Conservation (phyloP, 208 protist species). For the Angomonas ambiguus region DNA sequence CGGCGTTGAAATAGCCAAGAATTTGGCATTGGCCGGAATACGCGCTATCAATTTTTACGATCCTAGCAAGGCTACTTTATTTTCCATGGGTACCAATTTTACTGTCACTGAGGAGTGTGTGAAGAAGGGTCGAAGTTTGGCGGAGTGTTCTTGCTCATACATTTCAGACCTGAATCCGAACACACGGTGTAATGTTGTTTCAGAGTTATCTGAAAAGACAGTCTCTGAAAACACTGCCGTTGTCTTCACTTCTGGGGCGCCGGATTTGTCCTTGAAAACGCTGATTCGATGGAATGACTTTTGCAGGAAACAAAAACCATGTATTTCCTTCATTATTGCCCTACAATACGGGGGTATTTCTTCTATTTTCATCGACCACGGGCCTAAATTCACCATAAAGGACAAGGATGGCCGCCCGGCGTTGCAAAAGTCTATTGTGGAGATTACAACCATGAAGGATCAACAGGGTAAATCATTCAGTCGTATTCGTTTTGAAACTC, state of each 20-base stretch:
- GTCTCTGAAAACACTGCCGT: conserved; percentile 50
- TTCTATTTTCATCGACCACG: conserved; percentile 84
- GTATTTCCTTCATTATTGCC: conserved; percentile 77
- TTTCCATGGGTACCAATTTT: conserved; percentile 90
- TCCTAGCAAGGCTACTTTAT: conserved; percentile 30
- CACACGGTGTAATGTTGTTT: conserved; percentile 57
- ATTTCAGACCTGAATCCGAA: conserved; percentile 90
- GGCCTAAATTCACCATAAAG: conserved; percentile 62
- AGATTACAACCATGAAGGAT: neutral
- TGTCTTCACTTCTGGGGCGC: conserved; percentile 72
- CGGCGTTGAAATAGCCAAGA: conserved; percentile 91
- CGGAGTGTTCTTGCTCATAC: conserved; percentile 51
- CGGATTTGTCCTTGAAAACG: conserved; percentile 57
- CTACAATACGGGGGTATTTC: conserved; percentile 62
- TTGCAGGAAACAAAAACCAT: conserved; percentile 47
- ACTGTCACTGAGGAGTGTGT: conserved; percentile 68
- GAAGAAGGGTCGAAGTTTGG: conserved; percentile 39
- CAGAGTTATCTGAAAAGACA: conserved; percentile 44
- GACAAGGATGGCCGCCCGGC: conserved; percentile 79
- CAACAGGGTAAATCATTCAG: conserved; percentile 49
- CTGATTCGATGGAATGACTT: conserved; percentile 74
- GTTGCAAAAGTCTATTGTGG: conserved; percentile 68
- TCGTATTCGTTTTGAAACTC: conserved; percentile 76
- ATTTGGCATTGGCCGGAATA: conserved; percentile 85
- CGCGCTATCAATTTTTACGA: conserved; percentile 83